Evolutionary conservation across 306 rosid genomes (phyloP).

Genomic region (Senna tora): DNA sequence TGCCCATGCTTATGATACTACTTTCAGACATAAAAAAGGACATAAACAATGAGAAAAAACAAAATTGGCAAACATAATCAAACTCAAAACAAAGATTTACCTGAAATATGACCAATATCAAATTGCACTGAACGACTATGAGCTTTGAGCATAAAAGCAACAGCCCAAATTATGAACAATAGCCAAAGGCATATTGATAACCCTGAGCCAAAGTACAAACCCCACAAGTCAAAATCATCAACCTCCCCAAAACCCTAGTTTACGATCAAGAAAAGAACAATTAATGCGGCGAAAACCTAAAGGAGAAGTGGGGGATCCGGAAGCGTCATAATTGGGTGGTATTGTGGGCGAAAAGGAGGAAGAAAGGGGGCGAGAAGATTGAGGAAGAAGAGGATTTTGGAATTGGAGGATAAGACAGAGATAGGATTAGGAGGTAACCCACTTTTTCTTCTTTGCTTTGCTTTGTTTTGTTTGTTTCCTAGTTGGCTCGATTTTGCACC

Average conservation of each 20-base stretch:
- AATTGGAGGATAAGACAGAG: slow-evolving; percentile 9
- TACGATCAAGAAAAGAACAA: not conserved
- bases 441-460: no score
- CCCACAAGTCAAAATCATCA: not conserved
- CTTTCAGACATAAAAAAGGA: not conserved
- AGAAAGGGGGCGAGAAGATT: not conserved
- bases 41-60: not conserved
- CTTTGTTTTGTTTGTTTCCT: not conserved
- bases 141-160: slow-evolving; percentile 32
- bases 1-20: not conserved
- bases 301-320: not conserved
- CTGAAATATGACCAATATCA: slow-evolving; percentile 6
- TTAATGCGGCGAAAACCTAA: not conserved
- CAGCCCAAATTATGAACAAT: no score
- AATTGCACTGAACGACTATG: slow-evolving; percentile 16
- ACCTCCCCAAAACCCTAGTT: slow-evolving; percentile 34
- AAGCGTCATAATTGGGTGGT: not conserved
- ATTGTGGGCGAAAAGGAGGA: slow-evolving; percentile 6
- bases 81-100: not conserved
- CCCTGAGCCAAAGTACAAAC: slow-evolving; percentile 12
- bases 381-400: slow-evolving; percentile 3
- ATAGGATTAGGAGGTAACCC: not conserved
- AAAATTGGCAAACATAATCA: not conserved
- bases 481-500: not conserved
- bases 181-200: no score